Base-by-base conservation (phyloP, 148 eudicot species). In the Fagopyrum esculentum region DNA sequence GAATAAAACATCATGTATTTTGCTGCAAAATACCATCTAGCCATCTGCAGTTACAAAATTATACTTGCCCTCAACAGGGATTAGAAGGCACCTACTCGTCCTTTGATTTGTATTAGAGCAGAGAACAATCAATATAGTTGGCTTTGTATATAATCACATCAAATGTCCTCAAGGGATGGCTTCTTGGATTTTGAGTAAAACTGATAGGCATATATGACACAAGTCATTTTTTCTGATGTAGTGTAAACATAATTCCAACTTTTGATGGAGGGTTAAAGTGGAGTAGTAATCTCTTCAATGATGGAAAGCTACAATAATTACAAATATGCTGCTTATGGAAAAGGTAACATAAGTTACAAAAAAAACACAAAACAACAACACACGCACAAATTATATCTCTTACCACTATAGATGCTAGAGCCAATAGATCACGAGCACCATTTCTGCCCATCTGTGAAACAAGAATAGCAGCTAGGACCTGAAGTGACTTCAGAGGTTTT, bases 381-480 rank as follows among this genome's bases (percentile, higher is more conserved):
- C 19, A 43, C 6, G 12, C 0, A 46, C 5, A 30, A 63, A 7
- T 5, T 40, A 15, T 4, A 40, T 66, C 40, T 66, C 87, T 81
- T 83, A 95, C 98, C 91, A 87, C 98, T 77, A 85, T 82, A 61
- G 88, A 86, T 66, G 88, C 83, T 80, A 95, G 82, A 30, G 92
- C 83, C 70, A 95, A 85, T 78, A 95, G 83, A 81, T 95, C 89
- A 56, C 89, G 81, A 59, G 96, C 90, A 80, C 98, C 97, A 76
- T 77, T 78, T 79, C 82, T 80, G 71, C 93, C 97, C 92, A 95
- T 92, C 45, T 85, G 89, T 73, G 98, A 95, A 76, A 90, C 77
- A 76, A 95, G 89, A 86, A 92, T 84, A 69, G 97, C 91, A 76
- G 93, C 88, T 82, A 95, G 81, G 77, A 95, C 85, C 80, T 95